Evolutionary conservation across 2,329 filamentous ascomycete genomes (phyloP), one percentile per base, ranked within the genome.

Genomic region (Sporothrix sp.): DNA sequence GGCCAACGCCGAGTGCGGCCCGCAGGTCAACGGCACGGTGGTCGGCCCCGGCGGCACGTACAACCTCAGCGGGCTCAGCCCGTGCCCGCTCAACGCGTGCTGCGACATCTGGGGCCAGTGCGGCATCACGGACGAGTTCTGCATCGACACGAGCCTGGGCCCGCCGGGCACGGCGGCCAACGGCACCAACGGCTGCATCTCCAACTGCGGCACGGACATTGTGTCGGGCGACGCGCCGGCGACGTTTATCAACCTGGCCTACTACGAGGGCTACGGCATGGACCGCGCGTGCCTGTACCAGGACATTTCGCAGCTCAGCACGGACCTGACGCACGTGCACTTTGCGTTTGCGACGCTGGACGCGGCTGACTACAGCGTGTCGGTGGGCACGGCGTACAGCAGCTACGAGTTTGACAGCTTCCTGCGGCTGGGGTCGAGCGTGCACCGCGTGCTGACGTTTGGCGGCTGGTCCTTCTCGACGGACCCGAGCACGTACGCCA

Each of bases 381-480:
- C 64, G 14, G 20, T 21, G 5, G 49, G 58, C 13, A 51, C 57
- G 23, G n/a, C 32, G 3, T 13, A 27, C 4, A 28, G 9, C 4
- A 45, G 60, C 6, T 50, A 57, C 1, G 57, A 66, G 44, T 70
- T 65, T 25, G 40, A 58, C 0, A 46, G 55, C 1, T 67, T 70
- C 46, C 3, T n/a, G 2, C 59, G 55, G 36, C 37, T 48, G 0
- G 30, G 62, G 7, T 52, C 67, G 7, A 66, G 52, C 14, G 61
- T 69, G 4, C 60, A 68, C 51, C 60, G 58, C n/a, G 66, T 73
- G 33, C 7, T 73, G 2, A 65, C 67, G 0, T 66, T 74, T 54
- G 71, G 71, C 11, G 71, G 71, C 11, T 74, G 71, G 71, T 59
- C 57, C 1, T 71, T 68, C 51, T 69, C 65, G 0, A 71, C 68